Evolutionary conservation across 2,329 filamentous ascomycete species (phyloP), one percentile per base, ranked within the genome.

Genomic region (Arthrobotrys iridis): DNA sequence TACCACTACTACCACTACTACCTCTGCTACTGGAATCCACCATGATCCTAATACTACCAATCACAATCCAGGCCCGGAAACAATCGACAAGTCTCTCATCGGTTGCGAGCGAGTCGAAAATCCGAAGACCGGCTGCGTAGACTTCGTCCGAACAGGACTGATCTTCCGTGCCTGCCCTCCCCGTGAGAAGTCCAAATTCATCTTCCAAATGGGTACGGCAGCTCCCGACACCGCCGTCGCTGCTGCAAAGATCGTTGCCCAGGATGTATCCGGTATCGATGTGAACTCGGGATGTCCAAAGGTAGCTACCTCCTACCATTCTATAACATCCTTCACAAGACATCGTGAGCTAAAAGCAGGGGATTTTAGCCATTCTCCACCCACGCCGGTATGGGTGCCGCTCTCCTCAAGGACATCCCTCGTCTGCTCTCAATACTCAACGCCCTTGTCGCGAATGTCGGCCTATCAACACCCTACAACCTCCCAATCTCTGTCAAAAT

Each of bases 231-330:
- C 89, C 28, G 95, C 95, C 0, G 93, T 98, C 0, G 84, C 91
- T 81, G 93, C 94, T 0, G 93, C 94, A 1, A 89, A 89, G 62
- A 84, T 97, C 13, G 90, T 99, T 18, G 95, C 93, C 0, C 87
- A 84, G 10, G 93, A 98, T 82, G 95, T 99, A 2, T 89, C 90
- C 0, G 95, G 95, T 74, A 97, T 99, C 79, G 95, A 98, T 82
- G 91, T 99, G 77, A 99, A 99, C 82, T 93, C 95, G 0, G 95
- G 95, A n/a, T 99, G 95, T 81, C 95, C 95, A 0, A 99, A 99
- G 72, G 77, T 79, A 77, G 41, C 1, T 15, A 35, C n/a, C 10
- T 45, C 18, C 15, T 7, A 18, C 26, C 55, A 33, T 48, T 22
- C 15, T 11, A n/a, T n/a, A 15, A 18, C 18, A 20, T 18, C 11